phyloP scores from a whole-genome alignment of 176 grass and related monocot genomes.

The Dendrocalamus sinicus region DNA sequence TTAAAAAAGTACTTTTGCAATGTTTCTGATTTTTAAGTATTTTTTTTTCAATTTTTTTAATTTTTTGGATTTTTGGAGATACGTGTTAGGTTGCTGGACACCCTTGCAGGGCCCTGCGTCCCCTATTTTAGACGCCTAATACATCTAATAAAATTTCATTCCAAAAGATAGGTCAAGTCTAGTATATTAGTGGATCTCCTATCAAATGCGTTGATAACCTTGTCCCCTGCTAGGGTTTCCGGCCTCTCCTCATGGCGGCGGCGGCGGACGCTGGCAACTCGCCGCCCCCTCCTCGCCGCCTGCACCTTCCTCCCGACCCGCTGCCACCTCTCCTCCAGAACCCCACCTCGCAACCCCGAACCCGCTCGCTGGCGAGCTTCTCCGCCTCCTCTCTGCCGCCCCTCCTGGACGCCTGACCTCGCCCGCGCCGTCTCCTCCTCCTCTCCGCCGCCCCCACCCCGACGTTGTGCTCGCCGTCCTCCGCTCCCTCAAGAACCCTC shows the following conservation, averaged over 20 bases:
- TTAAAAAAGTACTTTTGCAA: no score
- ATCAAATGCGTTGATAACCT: no score
- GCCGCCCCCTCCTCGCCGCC: not conserved
- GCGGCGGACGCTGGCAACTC: constrained; percentile 40
- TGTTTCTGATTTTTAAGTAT: no score
- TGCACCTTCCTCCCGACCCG: not conserved
- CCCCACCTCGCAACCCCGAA: not conserved
- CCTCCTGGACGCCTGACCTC: constrained; percentile 64
- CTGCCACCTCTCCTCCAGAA: not conserved
- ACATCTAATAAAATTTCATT: no score
- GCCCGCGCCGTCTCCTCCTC: constrained; percentile 54
- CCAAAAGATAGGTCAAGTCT: no score
- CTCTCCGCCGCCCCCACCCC: constrained; percentile 41
- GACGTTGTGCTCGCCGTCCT: constrained; percentile 65
- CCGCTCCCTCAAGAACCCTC: constrained; percentile 54
- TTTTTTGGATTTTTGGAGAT: no score
- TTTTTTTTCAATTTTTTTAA: no score
- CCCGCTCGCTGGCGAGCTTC: constrained; percentile 44
- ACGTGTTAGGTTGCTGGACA: no score
- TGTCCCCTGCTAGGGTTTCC: constrained; percentile 44
- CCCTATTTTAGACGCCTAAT: no score
- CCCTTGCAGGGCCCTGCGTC: no score
- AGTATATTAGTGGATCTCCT: no score
- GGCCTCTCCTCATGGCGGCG: constrained; percentile 11
- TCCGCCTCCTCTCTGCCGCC: constrained; percentile 51